Conservation (phyloP, 306 rosid genomes). For the Fragaria nilgerrensis region DNA sequence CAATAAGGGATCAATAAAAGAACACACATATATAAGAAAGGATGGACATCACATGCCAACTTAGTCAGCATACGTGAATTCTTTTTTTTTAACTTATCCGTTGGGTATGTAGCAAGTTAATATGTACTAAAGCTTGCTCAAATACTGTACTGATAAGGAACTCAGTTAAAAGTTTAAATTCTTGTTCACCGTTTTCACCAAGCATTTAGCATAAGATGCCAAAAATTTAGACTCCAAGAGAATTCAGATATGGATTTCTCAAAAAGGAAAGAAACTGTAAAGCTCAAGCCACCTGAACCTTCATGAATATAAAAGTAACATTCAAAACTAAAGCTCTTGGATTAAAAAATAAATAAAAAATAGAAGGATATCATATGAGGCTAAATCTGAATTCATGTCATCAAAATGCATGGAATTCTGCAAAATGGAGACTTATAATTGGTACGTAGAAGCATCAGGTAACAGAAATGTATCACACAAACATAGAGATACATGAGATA, state of each 20-base stretch:
- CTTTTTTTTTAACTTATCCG: neutral
- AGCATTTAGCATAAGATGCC: neutral
- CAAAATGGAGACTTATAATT: neutral
- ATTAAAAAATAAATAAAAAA: neutral
- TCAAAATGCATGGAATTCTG: neutral
- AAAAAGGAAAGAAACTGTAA: neutral
- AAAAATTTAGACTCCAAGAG: neutral
- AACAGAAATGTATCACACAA: neutral
- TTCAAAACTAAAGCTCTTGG: neutral
- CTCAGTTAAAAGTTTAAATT: neutral
- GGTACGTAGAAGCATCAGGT: neutral
- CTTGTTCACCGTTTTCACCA: neutral
- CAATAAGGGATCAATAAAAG: neutral
- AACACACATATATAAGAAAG: neutral
- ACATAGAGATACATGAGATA: neutral
- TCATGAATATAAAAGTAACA: neutral
- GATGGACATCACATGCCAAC: neutral
- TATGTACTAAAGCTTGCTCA: neutral
- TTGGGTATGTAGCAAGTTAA: neutral
- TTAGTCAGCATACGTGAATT: neutral
- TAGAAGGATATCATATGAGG: neutral
- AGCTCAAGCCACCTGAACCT: neutral
- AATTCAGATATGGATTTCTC: neutral
- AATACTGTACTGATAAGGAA: neutral
- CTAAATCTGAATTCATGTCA: neutral